A percentile compares a stretch with the other conserved stretches of the same genome.
Conservation (phyloP, 2,329 filamentous ascomycete species). For the Xylariaceae sp. region DNA sequence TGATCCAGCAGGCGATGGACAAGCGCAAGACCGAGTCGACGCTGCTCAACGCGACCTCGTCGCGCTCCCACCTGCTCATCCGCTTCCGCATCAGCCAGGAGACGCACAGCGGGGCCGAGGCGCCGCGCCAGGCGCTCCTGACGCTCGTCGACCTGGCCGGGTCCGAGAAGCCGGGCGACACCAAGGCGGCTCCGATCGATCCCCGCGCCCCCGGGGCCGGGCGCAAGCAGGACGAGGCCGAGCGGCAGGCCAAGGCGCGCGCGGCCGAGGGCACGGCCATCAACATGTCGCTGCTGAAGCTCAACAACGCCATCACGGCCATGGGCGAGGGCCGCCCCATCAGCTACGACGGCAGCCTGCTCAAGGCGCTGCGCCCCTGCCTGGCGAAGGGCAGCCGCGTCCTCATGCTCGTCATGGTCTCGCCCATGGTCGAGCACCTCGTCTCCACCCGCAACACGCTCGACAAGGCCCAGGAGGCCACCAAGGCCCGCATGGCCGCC, state of each 20-base stretch:
- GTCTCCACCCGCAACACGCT: conserved; percentile 24
- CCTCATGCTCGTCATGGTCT: conserved; percentile 97
- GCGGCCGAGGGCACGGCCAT: conserved; percentile 95
- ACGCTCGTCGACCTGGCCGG: conserved; percentile 96
- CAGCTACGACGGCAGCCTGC: conserved; percentile 88
- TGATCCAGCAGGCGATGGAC: conserved; percentile 67
- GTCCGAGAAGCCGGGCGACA: conserved; percentile 65
- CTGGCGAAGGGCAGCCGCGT: conserved; percentile 90
- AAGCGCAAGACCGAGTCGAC: conserved; percentile 88
- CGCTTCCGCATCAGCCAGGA: conserved; percentile 35
- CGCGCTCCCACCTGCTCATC: conserved; percentile 88
- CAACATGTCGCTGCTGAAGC: conserved; percentile 81
- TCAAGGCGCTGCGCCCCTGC: conserved; percentile 85
- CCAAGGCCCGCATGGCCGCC: conserved; percentile 8
- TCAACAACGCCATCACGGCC: conserved; percentile 92
- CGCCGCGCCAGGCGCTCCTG: conserved; percentile 77
- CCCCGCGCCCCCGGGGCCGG: conserved; percentile 70
- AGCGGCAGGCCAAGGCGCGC: too few species aligned
- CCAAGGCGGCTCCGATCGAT: conserved; percentile 44
- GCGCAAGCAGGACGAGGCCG: too few species aligned
- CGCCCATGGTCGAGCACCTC: conserved; percentile 76
- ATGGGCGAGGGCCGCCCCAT: conserved; percentile 77
- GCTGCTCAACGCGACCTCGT: conserved; percentile 85
- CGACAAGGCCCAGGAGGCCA: conserved; percentile 12
- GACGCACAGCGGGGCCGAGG: conserved; percentile 49